A percentile compares a stretch with the other conserved stretches of the same genome.
Evolutionary conservation across 352 stramenopile species (phyloP).

Genomic region (Thraustotheca clavata): DNA sequence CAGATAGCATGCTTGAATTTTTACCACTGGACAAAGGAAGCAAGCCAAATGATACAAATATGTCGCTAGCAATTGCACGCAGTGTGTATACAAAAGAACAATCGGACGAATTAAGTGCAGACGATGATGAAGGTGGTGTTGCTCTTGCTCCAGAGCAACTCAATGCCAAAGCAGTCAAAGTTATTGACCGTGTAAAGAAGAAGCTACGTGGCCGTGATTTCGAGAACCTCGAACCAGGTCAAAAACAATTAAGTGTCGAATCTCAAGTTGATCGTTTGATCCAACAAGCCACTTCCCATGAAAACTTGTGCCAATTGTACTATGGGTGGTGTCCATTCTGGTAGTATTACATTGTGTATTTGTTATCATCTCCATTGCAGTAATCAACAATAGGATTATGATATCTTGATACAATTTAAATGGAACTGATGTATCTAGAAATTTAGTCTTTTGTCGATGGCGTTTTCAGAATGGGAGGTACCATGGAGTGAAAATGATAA

Average conservation of each 20-base stretch:
- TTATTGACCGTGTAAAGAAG: conserved; percentile 98
- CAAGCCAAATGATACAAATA: not conserved
- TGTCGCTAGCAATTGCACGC: not conserved
- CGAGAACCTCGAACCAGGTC: conserved; percentile 42
- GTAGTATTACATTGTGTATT: conserved; percentile 37
- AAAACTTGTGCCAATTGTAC: conserved; percentile 99
- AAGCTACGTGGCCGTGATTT: conserved; percentile 99
- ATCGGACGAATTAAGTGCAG: not conserved
- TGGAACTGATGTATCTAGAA: no score
- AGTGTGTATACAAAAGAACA: not conserved
- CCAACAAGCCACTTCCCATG: conserved; percentile 95
- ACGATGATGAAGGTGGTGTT: not conserved
- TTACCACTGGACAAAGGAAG: not conserved
- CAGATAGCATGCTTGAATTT: conserved; percentile 11
- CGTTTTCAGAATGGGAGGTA: conserved; percentile 14
- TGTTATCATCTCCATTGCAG: no score
- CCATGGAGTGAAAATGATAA: conserved; percentile 18
- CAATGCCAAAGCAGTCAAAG: conserved; percentile 89
- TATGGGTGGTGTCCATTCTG: conserved; percentile 96
- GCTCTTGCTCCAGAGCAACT: conserved; percentile 36
- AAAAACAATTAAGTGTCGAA: conserved; percentile 68
- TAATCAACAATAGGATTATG: no score
- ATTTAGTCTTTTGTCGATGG: no score
- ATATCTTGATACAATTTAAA: no score
- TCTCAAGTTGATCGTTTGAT: conserved; percentile 98